Evolutionary conservation across 768 basidiomycete genomes (phyloP), one percentile per base, ranked within the genome.

Genomic region (Tylopilus sp.): DNA sequence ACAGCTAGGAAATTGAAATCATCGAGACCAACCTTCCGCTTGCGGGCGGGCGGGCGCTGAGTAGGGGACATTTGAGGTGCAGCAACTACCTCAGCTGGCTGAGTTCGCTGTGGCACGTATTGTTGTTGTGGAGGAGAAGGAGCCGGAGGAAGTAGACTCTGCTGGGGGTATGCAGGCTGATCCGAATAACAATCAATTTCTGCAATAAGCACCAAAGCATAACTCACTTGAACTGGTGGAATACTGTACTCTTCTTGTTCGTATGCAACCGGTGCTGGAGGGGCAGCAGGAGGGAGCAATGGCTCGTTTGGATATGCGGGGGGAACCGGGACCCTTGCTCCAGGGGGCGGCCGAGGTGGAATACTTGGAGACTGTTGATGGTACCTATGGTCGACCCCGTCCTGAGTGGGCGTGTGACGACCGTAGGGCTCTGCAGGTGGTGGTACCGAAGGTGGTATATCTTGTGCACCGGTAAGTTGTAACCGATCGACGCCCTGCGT

Each of bases 1-100:
- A 99, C 97, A 24, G 97, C 94, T 50, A 99, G 75, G 79, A 99
- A 98, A 65, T 98, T 98, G 79, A 99, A 99, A 69, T 98, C 97
- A 67, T 98, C 95, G 34, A 99, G 78, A 2, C 95, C 94, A 56
- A 99, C 90, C 70, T 95, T 96, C 48, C 93, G 82, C 70, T 86
- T 86, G 42, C 77, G 77, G 24, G 77, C 68, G 14, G 71, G 71
- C 30, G 75, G 72, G 49, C 79, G 77, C 38, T 64, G 67, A n/a
- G 65, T 67, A 26, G 75, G 67, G 47, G 73, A 72, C 47, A 64
- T 71, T 51, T 71, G 77, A 28, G 60, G 62, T 22, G 55, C 11
- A 38, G 44, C 42, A 10, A 41, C 52, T 21, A 56, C 25, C 17
- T 71, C 68, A 30, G 58, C 54, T 53, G 66, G 70, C 53, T 73